A percentile compares a stretch with the other conserved stretches of the same genome.
phyloP scores from a whole-genome alignment of 2,329 filamentous ascomycete genomes.

The Phoma sp. region DNA sequence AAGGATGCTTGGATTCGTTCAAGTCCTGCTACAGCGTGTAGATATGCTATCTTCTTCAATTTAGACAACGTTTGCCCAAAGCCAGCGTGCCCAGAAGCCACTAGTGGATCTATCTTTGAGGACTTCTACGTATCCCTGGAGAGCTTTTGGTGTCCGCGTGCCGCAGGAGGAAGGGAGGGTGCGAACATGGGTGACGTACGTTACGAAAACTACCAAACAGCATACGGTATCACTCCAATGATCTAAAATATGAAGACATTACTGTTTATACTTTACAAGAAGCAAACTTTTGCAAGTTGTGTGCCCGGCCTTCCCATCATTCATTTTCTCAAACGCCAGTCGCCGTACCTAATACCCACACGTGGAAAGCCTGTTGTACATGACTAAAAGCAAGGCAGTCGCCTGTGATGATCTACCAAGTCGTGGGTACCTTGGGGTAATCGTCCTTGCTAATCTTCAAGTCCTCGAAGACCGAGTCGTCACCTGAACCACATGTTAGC shows the following conservation, averaged over 20 bases:
- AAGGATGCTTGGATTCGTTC: neutral
- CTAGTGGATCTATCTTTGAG: too few relatives aligned
- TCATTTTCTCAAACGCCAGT: neutral
- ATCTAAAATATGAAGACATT: neutral
- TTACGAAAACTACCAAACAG: neutral
- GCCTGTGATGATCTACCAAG: constrained; percentile 31
- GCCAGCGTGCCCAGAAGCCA: too few relatives aligned
- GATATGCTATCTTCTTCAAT: neutral
- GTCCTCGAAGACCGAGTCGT: constrained; percentile 67
- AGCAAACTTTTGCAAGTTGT: neutral
- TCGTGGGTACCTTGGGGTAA: constrained; percentile 54
- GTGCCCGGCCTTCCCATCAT: neutral
- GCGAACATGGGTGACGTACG: too few relatives aligned
- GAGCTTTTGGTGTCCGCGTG: too few relatives aligned
- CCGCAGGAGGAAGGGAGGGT: too few relatives aligned
- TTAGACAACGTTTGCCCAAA: neutral
- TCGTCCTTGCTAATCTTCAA: constrained; percentile 66
- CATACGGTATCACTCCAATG: neutral
- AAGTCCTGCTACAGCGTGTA: neutral
- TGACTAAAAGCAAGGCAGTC: neutral
- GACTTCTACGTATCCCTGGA: too few relatives aligned
- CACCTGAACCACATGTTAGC: constrained; percentile 49
- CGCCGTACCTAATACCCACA: neutral
- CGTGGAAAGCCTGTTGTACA: neutral
- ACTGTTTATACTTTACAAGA: neutral